Conservation (phyloP, 352 stramenopile species). For the Phytophthora macrochlamydospora region DNA sequence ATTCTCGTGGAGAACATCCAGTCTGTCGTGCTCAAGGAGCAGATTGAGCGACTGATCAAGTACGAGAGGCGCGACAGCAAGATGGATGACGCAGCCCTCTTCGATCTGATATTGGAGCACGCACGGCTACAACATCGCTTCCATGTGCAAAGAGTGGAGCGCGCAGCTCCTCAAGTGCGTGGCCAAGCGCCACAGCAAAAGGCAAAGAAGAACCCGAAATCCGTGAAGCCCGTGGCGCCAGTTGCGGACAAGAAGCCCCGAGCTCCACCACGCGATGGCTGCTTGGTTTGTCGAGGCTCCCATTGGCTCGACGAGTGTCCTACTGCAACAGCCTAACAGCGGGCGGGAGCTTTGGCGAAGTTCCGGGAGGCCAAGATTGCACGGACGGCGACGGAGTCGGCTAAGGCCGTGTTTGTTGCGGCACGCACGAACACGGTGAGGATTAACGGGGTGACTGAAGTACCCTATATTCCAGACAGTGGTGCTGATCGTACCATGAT, state of each 20-base stretch:
- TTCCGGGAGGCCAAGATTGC: not conserved
- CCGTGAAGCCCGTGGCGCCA: not conserved
- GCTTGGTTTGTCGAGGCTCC: not conserved
- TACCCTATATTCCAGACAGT: conserved; percentile 1
- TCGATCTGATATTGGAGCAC: conserved; percentile 2
- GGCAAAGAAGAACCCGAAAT: not conserved
- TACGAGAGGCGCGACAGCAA: conserved; percentile 1
- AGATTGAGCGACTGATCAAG: not conserved
- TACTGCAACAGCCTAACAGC: not conserved
- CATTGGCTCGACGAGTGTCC: not conserved
- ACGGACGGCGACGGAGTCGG: not conserved
- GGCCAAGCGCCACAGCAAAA: not conserved
- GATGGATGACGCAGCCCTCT: not conserved
- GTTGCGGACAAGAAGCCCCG: not conserved
- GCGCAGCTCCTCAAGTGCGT: not conserved
- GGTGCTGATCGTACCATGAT: not conserved
- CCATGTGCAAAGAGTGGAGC: not conserved
- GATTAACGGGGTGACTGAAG: not conserved
- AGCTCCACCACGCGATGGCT: not conserved
- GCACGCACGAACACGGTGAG: not conserved
- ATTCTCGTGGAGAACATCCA: not conserved
- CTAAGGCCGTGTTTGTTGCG: not conserved
- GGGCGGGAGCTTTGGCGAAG: not conserved
- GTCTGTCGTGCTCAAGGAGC: not conserved
- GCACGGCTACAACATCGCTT: not conserved